phyloP scores from a whole-genome alignment of 768 basidiomycete genomes.

The Boletus rex-veris region DNA sequence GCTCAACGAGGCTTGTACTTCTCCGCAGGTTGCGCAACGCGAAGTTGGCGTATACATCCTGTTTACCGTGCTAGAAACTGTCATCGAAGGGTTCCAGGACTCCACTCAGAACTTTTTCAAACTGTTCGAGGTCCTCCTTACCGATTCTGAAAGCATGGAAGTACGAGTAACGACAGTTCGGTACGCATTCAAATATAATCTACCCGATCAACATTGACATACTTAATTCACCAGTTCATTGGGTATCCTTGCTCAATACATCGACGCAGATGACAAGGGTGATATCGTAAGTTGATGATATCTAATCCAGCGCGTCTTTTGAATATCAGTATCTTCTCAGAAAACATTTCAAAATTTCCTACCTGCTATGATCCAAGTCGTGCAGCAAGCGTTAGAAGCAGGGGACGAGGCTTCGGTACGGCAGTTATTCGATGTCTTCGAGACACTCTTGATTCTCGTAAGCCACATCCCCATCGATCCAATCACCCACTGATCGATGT shows the following conservation, averaged over 20 bases:
- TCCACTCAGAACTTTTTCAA: constrained; percentile 73
- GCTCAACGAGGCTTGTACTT: constrained; percentile 73
- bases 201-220: constrained; percentile 2
- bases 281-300: constrained; percentile 62
- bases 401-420: constrained; percentile 80
- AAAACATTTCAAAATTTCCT: constrained; percentile 85
- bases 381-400: constrained; percentile 76
- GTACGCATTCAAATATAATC: constrained; percentile 34
- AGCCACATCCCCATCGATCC: constrained; percentile 21
- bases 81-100: constrained; percentile 85
- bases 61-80: constrained; percentile 86
- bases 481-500: constrained; percentile 3
- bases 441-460: constrained; percentile 91
- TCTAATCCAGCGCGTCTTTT: background rate
- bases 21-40: constrained; percentile 67
- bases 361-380: constrained; percentile 84
- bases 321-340: constrained; percentile 36
- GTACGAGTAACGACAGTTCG: constrained; percentile 88
- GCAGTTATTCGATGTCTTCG: constrained; percentile 91
- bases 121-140: constrained; percentile 68
- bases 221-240: constrained; percentile 52
- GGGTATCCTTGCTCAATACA: constrained; percentile 90
- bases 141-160: constrained; percentile 82
- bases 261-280: constrained; percentile 81
- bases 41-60: constrained; percentile 91